Base-by-base conservation (phyloP, 78 protist genomes). In the Capsaspora owczarzaki region DNA sequence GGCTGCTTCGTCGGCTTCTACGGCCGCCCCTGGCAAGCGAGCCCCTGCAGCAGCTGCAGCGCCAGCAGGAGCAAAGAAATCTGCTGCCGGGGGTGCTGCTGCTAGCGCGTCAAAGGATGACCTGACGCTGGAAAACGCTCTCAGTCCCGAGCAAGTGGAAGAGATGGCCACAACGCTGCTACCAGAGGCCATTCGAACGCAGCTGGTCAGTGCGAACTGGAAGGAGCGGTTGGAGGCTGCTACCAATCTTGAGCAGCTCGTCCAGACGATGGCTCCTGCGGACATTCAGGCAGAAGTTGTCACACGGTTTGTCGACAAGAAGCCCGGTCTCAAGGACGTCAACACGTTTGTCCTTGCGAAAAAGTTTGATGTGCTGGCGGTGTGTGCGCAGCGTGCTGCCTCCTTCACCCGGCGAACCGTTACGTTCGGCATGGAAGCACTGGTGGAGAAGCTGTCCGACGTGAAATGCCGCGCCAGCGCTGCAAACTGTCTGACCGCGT, bases 371-470 rank as follows among this genome's bases (percentile, higher is more conserved):
- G 42, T 63, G 42, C 16, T 49, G 56, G n/a, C 56, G 56, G n/a
- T n/a, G n/a, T n/a, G n/a, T n/a, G n/a, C n/a, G n/a, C n/a, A n/a
- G n/a, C n/a, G n/a, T n/a, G n/a, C n/a, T n/a, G n/a, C n/a, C n/a
- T 49, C 56, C n/a, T 49, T 49, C 23, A 63, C 12, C 71, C 29
- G 29, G 14, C 71, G 71, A 6, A 63, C 71, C 71, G 71, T 12
- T 10, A 20, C 56, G 56, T 4, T 23, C 25, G 27, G 38, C 77
- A 2, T 71, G 61, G 53, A 46, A 8, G 40, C 19, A 2, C 19
- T 40, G 25, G 53, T 29, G 25, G 80, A 56, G 41, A 76, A 76
- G 46, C 80, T 76, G 25, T 29, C n/a, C n/a, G 80, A 76, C 46
- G 35, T 56, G 33, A 71, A 71, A n/a, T 23, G 19, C 2, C 27